Evolutionary conservation across 352 stramenopile genomes (phyloP).

Genomic region (Plasmopara viticola): DNA sequence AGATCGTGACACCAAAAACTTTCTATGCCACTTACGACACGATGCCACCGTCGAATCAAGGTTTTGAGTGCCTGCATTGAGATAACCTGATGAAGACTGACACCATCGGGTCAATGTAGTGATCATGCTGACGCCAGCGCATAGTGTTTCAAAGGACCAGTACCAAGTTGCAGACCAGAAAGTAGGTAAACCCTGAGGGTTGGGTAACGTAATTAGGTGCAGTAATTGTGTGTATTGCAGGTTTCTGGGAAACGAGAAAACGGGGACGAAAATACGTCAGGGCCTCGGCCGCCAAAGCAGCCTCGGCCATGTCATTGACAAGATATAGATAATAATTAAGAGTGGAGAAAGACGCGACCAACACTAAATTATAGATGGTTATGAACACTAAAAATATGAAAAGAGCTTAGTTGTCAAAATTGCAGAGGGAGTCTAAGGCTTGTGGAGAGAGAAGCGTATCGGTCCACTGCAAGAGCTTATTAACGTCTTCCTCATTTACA

Average conservation of each 20-base stretch:
- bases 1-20: conserved; percentile 51
- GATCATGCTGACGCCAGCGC: conserved; percentile 37
- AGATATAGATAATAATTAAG: not conserved
- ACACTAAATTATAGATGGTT: conserved; percentile 29
- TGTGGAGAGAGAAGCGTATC: conserved; percentile 50
- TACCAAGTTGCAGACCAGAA: conserved; percentile 59
- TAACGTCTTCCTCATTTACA: conserved; percentile 70
- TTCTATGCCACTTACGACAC: conserved; percentile 70
- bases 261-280: conserved; percentile 14
- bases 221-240: conserved; percentile 15
- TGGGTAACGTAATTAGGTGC: conserved; percentile 4
- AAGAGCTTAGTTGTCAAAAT: conserved; percentile 28
- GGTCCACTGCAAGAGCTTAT: conserved; percentile 75
- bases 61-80: conserved; percentile 13
- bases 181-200: conserved; percentile 20
- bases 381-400: conserved; percentile 11
- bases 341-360: conserved; percentile 13
- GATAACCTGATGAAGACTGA: not conserved
- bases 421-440: conserved; percentile 34
- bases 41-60: conserved; percentile 52
- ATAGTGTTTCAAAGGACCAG: conserved; percentile 33
- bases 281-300: conserved; percentile 26
- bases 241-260: conserved; percentile 32
- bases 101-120: conserved; percentile 28
- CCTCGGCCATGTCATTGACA: conserved; percentile 14